A percentile compares a stretch with the other conserved stretches of the same genome.
Evolutionary conservation across 2,329 filamentous ascomycete genomes (phyloP).

Genomic region (Colletotrichum sp.): DNA sequence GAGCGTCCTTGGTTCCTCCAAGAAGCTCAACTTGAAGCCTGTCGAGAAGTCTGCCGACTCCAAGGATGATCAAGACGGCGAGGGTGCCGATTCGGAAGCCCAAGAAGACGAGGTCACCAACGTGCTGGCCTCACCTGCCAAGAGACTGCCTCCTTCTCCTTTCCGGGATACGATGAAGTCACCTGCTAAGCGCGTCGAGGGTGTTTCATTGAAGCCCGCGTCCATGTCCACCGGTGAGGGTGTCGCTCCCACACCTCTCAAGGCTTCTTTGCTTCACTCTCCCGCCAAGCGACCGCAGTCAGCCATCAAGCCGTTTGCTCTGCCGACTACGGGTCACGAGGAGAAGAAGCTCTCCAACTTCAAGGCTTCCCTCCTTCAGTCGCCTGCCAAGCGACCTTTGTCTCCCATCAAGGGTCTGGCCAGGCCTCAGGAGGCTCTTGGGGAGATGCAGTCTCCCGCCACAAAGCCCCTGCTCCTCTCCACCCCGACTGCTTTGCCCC

Average conservation of each 20-base stretch:
- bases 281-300: slow-evolving; percentile 56
- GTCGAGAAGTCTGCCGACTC: neutral
- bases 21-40: slow-evolving; percentile 37
- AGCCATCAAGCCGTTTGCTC: slow-evolving; percentile 41
- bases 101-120: slow-evolving; percentile 26
- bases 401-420: slow-evolving; percentile 46
- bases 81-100: slow-evolving; percentile 15
- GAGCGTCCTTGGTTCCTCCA: slow-evolving; percentile 31
- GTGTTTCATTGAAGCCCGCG: slow-evolving; percentile 30
- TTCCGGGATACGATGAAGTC: slow-evolving; percentile 60
- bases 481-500: slow-evolving; percentile 27
- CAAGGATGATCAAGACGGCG: slow-evolving; percentile 23
- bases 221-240: slow-evolving; percentile 27
- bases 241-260: slow-evolving; percentile 35
- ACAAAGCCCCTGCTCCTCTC: slow-evolving; percentile 40
- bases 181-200: slow-evolving; percentile 59
- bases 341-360: slow-evolving; percentile 41
- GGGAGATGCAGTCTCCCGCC: slow-evolving; percentile 29
- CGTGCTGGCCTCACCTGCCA: slow-evolving; percentile 59
- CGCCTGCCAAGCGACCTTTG: slow-evolving; percentile 54
- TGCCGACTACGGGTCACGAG: slow-evolving; percentile 27
- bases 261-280: slow-evolving; percentile 48
- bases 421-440: slow-evolving; percentile 22
- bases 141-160: slow-evolving; percentile 55
- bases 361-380: slow-evolving; percentile 54